Base-by-base conservation (phyloP, 495 filamentous ascomycete genomes). In the Penicillium silybi region DNA sequence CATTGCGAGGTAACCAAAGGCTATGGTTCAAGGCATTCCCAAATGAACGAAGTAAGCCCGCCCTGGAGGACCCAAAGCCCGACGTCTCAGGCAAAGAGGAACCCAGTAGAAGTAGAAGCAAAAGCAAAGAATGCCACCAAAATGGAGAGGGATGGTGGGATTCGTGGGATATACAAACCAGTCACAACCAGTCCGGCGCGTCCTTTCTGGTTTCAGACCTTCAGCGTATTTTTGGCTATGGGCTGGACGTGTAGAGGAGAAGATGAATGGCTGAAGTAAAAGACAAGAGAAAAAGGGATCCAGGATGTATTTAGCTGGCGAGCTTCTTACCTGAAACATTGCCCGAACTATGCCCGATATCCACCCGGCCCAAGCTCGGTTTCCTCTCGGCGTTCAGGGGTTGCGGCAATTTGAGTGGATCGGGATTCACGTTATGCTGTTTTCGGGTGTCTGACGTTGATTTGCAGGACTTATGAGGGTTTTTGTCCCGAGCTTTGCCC, bases 311-410 rank as follows among this genome's bases (percentile, higher is more conserved):
- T 32, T 32, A 32, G 29, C 10, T 32, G 29, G 8, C 9, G 29
- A 15, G 13, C 17, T 10, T 34, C n/a, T 11, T 39, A 19, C 20
- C 25, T 27, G 16, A 16, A 27, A 8, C 22, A 26, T 8, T n/a
- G 37, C 4, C 46, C 46, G 46, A 37, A 40, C n/a, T 48, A 39
- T 5, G 16, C 20, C 56, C 57, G 57, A 29, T 7, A 25, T 48
- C n/a, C 44, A 43, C 44, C 22, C 52, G 52, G 53, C 15, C 22
- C 16, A 42, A 45, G 7, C 8, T 57, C 54, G 54, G 54, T 38
- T 3, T 7, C 19, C 6, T 10, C 41, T 59, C 52, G 57, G 57
- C 7, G 19, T 35, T 53, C 20, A 37, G 22, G 42, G 39, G 42
- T 9, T 13, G 46, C 35, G 22, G 45, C 10, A 4, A 23, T 5